A percentile compares a stretch with the other conserved stretches of the same genome.
Evolutionary conservation across 306 rosid genomes (phyloP).

Genomic region (Ormosia semicastrata): DNA sequence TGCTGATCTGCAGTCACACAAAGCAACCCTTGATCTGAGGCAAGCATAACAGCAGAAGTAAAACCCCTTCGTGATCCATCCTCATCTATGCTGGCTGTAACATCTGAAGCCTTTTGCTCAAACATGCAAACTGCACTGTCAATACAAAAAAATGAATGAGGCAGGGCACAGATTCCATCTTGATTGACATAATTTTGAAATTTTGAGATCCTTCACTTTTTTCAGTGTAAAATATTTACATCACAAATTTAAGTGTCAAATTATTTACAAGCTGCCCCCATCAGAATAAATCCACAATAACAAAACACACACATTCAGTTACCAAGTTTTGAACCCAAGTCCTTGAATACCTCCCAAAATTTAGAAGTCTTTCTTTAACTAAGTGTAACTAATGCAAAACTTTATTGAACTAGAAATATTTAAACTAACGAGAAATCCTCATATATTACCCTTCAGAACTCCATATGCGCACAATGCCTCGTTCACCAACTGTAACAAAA

Average conservation of each 20-base stretch:
- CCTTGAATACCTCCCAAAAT: background rate
- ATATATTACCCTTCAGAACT: constrained; percentile 78
- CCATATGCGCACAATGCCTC: constrained; percentile 89
- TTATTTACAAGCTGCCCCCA: background rate
- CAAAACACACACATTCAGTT: background rate
- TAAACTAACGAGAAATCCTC: constrained; percentile 3
- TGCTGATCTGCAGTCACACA: constrained; percentile 98
- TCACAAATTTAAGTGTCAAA: background rate
- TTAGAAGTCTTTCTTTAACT: background rate
- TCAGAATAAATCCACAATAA: background rate
- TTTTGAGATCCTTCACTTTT: background rate
- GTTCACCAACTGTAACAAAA: constrained; percentile 85
- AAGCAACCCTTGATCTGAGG: constrained; percentile 77
- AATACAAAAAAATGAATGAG: constrained; percentile 30
- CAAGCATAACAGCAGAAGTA: constrained; percentile 65
- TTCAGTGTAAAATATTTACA: background rate
- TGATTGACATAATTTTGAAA: background rate
- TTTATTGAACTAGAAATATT: background rate
- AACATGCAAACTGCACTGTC: constrained; percentile 88
- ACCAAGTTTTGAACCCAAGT: background rate
- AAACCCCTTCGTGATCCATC: constrained; percentile 87
- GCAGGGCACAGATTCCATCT: constrained; percentile 5
- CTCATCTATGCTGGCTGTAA: constrained; percentile 48
- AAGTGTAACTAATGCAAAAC: background rate
- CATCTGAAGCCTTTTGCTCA: constrained; percentile 86